Conservation (phyloP, 352 stramenopile genomes). For the Stramenopiles sp. region DNA sequence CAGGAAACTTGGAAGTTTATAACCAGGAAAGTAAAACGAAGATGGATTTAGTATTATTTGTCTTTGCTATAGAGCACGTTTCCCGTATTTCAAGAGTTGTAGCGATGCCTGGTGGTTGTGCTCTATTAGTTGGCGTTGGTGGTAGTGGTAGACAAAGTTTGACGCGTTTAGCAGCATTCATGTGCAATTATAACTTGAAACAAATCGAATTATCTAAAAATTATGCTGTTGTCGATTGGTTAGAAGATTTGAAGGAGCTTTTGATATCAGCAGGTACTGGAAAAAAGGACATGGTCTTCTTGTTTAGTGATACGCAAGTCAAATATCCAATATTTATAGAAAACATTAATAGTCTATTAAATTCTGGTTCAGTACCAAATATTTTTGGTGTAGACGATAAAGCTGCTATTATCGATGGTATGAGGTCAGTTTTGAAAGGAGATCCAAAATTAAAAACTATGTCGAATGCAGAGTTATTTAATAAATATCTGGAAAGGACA, state of each 20-base stretch:
- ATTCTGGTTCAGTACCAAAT: slow-evolving; percentile 83
- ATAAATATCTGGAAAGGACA: slow-evolving; percentile 24
- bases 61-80: slow-evolving; percentile 81
- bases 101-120: slow-evolving; percentile 77
- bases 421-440: slow-evolving; percentile 37
- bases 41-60: slow-evolving; percentile 87
- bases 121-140: slow-evolving; percentile 71
- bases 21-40: slow-evolving; percentile 69
- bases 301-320: slow-evolving; percentile 86
- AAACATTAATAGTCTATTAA: slow-evolving; percentile 89
- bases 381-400: slow-evolving; percentile 74
- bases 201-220: slow-evolving; percentile 86
- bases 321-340: slow-evolving; percentile 79
- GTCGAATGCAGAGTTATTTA: slow-evolving; percentile 12
- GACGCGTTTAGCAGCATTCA: slow-evolving; percentile 66
- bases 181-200: slow-evolving; percentile 68
- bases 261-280: slow-evolving; percentile 61
- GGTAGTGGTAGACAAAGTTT: slow-evolving; percentile 69
- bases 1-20: slow-evolving; percentile 65
- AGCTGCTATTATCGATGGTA: slow-evolving; percentile 63
- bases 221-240: slow-evolving; percentile 74
- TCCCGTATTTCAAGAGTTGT: slow-evolving; percentile 66
- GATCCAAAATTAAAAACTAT: neutral
- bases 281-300: slow-evolving; percentile 48
- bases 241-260: slow-evolving; percentile 78